phyloP scores from a whole-genome alignment of 1,284 basidiomycete species.

The Athelia psychrophila region DNA sequence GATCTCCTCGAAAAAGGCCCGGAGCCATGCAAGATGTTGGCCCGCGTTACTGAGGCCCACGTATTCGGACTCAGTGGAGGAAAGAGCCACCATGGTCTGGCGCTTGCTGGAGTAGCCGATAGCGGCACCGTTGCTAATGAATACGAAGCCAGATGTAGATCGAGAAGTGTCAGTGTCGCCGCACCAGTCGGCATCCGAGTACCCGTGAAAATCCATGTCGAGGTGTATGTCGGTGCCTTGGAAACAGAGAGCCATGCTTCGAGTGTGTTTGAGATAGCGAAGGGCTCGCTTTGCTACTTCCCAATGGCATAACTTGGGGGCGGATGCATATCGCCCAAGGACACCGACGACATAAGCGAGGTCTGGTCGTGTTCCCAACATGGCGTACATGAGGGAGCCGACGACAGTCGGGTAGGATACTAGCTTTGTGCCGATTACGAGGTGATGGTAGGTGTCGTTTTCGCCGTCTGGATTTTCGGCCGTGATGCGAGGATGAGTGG shows the following conservation, averaged over 20 bases:
- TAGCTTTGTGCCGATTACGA: not conserved
- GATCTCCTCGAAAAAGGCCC: conserved; percentile 19
- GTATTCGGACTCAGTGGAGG: conserved; percentile 34
- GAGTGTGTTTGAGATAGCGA: conserved; percentile 20
- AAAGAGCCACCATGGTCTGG: conserved; percentile 28
- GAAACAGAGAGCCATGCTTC: conserved; percentile 12
- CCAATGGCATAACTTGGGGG: conserved; percentile 17
- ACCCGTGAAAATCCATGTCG: conserved; percentile 16
- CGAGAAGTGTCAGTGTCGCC: conserved; percentile 11
- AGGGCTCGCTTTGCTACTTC: conserved; percentile 18
- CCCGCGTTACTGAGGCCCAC: conserved; percentile 25
- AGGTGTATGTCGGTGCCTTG: conserved; percentile 8
- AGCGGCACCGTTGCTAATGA: conserved; percentile 18
- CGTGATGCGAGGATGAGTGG: conserved; percentile 1
- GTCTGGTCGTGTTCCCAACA: conserved; percentile 19
- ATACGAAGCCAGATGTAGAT: conserved; percentile 16
- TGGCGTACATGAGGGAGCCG: conserved; percentile 20
- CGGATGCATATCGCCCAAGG: conserved; percentile 14
- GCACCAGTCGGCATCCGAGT: conserved; percentile 20
- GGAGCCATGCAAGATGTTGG: conserved; percentile 22
- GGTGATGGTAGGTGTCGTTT: not conserved
- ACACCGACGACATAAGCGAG: conserved; percentile 15
- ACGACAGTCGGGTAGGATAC: conserved; percentile 11
- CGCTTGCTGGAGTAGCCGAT: conserved; percentile 25
- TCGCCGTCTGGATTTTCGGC: conserved; percentile 10